phyloP scores from a whole-genome alignment of 2,329 filamentous ascomycete genomes.

The Tolypocladium amazonense region DNA sequence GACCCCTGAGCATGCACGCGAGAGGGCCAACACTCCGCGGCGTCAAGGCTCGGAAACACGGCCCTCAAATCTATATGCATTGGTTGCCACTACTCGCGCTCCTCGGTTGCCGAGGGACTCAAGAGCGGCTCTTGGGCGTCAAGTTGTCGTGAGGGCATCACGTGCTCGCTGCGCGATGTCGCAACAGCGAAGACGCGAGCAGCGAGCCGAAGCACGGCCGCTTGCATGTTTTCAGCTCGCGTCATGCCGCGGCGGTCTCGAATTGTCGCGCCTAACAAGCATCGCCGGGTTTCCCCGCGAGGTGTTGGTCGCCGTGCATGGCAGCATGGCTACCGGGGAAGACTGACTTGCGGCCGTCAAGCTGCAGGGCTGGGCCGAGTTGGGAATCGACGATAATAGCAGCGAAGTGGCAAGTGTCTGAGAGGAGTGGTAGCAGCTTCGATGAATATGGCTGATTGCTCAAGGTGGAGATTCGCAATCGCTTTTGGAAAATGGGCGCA shows the following conservation, averaged over 20 bases:
- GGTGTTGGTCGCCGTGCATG: not conserved
- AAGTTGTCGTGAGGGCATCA: not conserved
- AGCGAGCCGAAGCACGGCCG: not conserved
- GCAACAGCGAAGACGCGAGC: not conserved
- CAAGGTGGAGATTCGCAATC: not conserved
- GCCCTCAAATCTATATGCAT: too few species aligned
- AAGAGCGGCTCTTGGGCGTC: too few species aligned
- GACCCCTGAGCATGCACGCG: too few species aligned
- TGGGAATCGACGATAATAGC: not conserved
- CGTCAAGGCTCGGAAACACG: too few species aligned
- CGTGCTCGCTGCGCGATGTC: not conserved
- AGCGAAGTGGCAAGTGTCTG: not conserved
- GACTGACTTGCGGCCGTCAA: not conserved
- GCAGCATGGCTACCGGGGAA: not conserved
- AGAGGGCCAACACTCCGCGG: too few species aligned
- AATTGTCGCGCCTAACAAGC: not conserved
- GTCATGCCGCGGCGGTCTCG: not conserved
- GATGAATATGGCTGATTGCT: not conserved
- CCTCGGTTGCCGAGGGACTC: not conserved
- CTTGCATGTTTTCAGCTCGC: not conserved
- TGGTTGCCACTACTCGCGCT: not conserved
- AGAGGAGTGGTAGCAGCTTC: not conserved
- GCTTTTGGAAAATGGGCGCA: not conserved
- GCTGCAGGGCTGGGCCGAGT: not conserved
- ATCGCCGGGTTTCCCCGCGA: not conserved